Base-by-base conservation (phyloP, 2,329 filamentous ascomycete species). In the Epichloe gansuensis region DNA sequence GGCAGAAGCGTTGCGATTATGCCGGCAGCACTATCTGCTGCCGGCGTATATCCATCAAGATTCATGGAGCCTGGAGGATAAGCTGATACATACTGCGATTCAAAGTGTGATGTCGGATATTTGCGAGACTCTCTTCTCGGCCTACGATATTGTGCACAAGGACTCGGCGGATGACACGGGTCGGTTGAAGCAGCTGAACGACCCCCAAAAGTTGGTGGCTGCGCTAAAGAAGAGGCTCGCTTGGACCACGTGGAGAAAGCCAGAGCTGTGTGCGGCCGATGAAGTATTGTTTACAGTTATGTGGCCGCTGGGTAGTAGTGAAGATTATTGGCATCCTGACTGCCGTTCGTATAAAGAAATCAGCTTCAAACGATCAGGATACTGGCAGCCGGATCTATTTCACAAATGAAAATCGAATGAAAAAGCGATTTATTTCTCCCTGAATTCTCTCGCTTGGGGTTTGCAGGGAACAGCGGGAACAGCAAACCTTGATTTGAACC, bases 241-340 rank as follows among this genome's bases (percentile, higher is more conserved):
- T 6, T 85, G 82, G 82, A 72, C 77, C 3, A 71, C 65, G 0
- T 84, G 79, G 79, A 81, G 78, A 57, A 69, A 74, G 48, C 79
- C 78, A 49, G 66, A 69, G 6, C 68, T 70, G 1, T 85, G 82
- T 59, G 63, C 58, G 0, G 67, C 70, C 7, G 71, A 77, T 44
- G 74, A 84, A 62, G 63, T 81, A 3, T 80, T 80, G 55, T 73
- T 78, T 45, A 68, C 83, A n/a, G 79, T 80, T 2, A 81, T 84
- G 59, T 85, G 80, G 80, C 81, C 81, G 0, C 68, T 74, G 61
- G 81, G 81, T 0, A 69, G 65, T 0, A 59, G 66, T 0, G 70
- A 78, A 27, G 80, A 84, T 59, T 77, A 81, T 57, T 71, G 62
- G 60, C 49, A 60, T 12, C 66, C 66, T 0, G 65, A 59, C 2